Conservation (phyloP, 2,329 filamentous ascomycete genomes). For the Fusarium austroafricanum region DNA sequence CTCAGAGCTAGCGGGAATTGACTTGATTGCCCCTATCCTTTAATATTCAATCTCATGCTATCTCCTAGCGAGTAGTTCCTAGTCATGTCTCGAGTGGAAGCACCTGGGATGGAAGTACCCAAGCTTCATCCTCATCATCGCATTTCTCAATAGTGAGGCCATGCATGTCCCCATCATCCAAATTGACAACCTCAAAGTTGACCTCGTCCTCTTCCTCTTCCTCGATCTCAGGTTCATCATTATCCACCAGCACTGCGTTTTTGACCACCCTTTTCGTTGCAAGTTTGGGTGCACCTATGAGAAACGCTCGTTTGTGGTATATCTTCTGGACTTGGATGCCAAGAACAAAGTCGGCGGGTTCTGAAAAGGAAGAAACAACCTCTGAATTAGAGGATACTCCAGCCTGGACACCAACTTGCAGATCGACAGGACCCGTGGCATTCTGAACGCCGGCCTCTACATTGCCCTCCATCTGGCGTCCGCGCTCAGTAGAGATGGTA, state of each 20-base stretch:
- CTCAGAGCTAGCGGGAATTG: no score
- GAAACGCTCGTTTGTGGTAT: background rate
- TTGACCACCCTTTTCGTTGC: background rate
- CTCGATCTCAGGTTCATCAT: background rate
- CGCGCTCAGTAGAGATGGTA: no score
- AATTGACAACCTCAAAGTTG: background rate
- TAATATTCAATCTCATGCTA: background rate
- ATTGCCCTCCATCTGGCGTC: background rate
- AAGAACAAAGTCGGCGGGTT: background rate
- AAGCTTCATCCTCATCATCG: background rate
- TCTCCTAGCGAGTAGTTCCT: background rate
- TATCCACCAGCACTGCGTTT: background rate
- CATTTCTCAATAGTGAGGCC: background rate
- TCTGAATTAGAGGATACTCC: background rate
- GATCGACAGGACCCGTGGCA: background rate
- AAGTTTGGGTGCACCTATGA: background rate
- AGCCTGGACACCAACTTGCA: background rate
- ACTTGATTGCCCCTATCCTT: no score
- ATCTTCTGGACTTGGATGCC: background rate
- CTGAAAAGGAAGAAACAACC: background rate
- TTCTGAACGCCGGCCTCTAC: background rate
- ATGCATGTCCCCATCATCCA: background rate
- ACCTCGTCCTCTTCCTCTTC: background rate
- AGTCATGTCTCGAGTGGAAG: background rate
- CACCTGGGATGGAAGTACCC: background rate